These are phyloP conservation scores for Chrysoporthe puriensis DNA, from an alignment of 2,329 filamentous ascomycete genomes.

Conservation along the genomic window DNA sequence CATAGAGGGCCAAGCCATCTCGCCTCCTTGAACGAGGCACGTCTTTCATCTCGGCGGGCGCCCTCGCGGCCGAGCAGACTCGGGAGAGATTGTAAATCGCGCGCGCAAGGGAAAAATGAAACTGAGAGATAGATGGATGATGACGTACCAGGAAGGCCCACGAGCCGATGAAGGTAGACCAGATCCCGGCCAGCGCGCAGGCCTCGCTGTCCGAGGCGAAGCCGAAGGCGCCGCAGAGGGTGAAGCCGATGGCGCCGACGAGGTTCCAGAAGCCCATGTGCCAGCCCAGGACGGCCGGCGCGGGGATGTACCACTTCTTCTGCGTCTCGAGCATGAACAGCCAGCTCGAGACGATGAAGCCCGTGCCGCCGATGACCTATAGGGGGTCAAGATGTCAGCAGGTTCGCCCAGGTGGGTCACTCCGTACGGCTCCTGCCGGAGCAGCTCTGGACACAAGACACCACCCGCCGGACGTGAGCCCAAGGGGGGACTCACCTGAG, in stretches of 20 bases:
- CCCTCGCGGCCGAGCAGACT: no score
- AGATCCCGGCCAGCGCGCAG: slow-evolving; percentile 50
- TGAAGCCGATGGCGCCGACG: slow-evolving; percentile 66
- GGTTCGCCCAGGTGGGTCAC: background rate
- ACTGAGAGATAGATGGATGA: no score
- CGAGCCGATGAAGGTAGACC: slow-evolving; percentile 54
- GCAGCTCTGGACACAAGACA: no score
- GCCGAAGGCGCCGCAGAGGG: slow-evolving; percentile 61
- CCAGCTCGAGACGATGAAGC: slow-evolving; percentile 61
- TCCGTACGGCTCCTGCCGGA: no score
- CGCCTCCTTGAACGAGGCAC: background rate
- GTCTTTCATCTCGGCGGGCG: background rate
- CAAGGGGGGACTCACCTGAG: slow-evolving; percentile 51
- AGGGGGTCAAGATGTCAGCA: background rate
- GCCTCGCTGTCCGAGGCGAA: slow-evolving; percentile 46
- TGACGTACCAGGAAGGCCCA: slow-evolving; percentile 51
- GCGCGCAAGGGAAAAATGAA: no score
- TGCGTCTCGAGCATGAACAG: slow-evolving; percentile 72
- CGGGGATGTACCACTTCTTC: slow-evolving; percentile 63
- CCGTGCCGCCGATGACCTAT: slow-evolving; percentile 62
- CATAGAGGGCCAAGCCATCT: background rate
- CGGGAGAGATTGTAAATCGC: background rate
- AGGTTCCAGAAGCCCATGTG: slow-evolving; percentile 70
- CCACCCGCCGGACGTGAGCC: no score
- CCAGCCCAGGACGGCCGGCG: slow-evolving; percentile 62